A percentile compares a stretch with the other conserved stretches of the same genome.
phyloP scores from a whole-genome alignment of 352 stramenopile species.

The Phytopythium ostracodes region DNA sequence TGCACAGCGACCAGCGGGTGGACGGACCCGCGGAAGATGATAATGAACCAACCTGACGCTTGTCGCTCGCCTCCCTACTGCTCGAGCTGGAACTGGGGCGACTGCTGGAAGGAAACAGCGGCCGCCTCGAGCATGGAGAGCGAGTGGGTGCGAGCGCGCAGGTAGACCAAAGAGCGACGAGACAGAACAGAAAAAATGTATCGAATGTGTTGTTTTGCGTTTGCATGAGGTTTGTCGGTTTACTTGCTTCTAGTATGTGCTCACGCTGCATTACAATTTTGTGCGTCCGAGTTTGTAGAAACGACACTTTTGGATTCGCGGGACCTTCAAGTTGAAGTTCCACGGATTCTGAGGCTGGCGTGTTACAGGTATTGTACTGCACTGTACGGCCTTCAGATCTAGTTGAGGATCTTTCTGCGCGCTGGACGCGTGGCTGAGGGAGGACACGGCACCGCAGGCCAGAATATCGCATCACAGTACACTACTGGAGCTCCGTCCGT shows the following conservation, averaged over 20 bases:
- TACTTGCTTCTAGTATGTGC: not conserved
- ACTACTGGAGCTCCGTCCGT: too few relatives aligned
- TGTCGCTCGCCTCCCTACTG: not conserved
- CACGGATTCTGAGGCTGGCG: not conserved
- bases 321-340: not conserved
- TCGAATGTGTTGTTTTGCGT: conserved; percentile 7
- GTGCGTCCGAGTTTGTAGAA: not conserved
- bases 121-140: not conserved
- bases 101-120: conserved; percentile 2
- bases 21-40: conserved; percentile 1
- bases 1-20: not conserved
- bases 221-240: too few relatives aligned
- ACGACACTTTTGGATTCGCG: not conserved
- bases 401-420: too few relatives aligned
- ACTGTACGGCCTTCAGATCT: too few relatives aligned
- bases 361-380: too few relatives aligned
- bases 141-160: not conserved
- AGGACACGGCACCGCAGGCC: too few relatives aligned
- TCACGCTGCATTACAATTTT: too few relatives aligned
- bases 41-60: conserved; percentile 8
- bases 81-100: not conserved
- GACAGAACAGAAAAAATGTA: conserved; percentile 5
- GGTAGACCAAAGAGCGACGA: conserved; percentile 1
- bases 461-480: too few relatives aligned
- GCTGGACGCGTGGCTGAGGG: too few relatives aligned